Percentiles rank a stretch among this genome's conserved stretches.
Evolutionary conservation across 805 yeast species (phyloP).

Genomic region (Candida wancherniae): DNA sequence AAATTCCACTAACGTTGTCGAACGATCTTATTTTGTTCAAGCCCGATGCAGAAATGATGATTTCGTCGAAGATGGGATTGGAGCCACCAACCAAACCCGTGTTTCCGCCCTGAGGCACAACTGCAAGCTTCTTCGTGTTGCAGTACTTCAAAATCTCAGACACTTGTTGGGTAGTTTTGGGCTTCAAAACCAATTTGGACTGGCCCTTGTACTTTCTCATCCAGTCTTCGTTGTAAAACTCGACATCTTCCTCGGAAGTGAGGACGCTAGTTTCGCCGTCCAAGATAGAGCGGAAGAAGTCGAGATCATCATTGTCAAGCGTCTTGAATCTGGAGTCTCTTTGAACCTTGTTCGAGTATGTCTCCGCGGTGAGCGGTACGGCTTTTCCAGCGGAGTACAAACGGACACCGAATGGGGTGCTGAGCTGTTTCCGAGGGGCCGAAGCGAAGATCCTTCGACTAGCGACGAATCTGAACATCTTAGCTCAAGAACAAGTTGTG

Average conservation of each 20-base stretch:
- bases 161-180: conserved; percentile 75
- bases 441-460: background rate
- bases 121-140: conserved; percentile 69
- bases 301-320: conserved; percentile 54
- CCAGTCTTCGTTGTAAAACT: conserved; percentile 83
- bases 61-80: conserved; percentile 87
- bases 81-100: conserved; percentile 96
- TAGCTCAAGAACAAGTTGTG: background rate
- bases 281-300: conserved; percentile 56
- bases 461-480: background rate
- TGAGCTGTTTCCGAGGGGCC: too few species aligned
- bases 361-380: conserved; percentile 61
- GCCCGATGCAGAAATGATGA: conserved; percentile 63
- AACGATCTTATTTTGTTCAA: conserved; percentile 78
- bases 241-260: conserved; percentile 59
- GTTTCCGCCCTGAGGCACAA: conserved; percentile 97
- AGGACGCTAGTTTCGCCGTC: conserved; percentile 44
- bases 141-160: conserved; percentile 74
- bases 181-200: conserved; percentile 73
- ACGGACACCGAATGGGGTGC: conserved; percentile 4
- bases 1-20: conserved; percentile 76
- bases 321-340: conserved; percentile 49
- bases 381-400: conserved; percentile 23
- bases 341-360: conserved; percentile 54
- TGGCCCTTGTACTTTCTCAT: conserved; percentile 93